Conservation (phyloP, 2,329 filamentous ascomycete species). For the Emmonsia crescens region DNA sequence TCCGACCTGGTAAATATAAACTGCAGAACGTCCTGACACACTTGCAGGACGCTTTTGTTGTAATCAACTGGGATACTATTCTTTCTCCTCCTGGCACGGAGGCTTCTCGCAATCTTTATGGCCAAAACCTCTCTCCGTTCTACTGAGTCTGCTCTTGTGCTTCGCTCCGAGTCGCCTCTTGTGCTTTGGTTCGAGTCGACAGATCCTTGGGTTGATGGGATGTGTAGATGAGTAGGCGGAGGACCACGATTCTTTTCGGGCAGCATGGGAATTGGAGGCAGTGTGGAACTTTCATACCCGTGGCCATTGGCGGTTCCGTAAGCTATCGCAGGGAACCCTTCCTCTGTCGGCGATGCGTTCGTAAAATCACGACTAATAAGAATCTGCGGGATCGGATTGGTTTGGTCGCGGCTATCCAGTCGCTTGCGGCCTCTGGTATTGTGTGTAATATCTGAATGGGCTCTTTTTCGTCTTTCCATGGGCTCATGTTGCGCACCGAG, state of each 20-base stretch:
- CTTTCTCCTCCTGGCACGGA: background rate
- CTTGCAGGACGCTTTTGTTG: background rate
- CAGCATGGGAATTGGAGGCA: background rate
- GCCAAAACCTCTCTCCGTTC: background rate
- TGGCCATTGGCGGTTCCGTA: background rate
- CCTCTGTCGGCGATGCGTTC: no score
- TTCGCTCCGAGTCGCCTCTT: background rate
- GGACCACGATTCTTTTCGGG: background rate
- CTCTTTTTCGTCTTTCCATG: background rate
- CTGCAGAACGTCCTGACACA: background rate
- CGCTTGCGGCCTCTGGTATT: background rate
- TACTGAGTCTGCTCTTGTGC: background rate
- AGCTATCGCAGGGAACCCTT: background rate
- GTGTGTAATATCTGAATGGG: background rate
- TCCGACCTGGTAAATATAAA: background rate
- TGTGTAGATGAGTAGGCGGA: background rate
- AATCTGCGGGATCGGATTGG: background rate
- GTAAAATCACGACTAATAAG: background rate
- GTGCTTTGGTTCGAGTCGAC: background rate
- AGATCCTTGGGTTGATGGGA: background rate
- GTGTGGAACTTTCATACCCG: background rate
- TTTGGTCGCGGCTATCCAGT: background rate
- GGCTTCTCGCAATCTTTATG: background rate
- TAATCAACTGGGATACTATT: slow-evolving; percentile 1
- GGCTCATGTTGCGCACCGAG: background rate